Base-by-base conservation (phyloP, 2,329 filamentous ascomycete genomes). In the Tolypocladium guangdongense region DNA sequence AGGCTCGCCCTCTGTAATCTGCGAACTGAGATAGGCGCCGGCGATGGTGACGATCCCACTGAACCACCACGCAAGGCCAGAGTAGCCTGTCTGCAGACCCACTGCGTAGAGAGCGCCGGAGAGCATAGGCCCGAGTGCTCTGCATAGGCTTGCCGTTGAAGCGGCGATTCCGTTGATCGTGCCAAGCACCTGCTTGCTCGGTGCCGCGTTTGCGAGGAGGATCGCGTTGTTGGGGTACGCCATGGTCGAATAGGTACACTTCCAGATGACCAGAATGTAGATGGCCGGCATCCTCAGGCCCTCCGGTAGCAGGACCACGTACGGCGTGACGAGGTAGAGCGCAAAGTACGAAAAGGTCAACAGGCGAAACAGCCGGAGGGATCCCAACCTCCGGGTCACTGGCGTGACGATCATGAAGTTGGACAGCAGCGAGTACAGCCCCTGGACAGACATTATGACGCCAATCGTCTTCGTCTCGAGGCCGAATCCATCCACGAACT, bases 91-190 rank as follows among this genome's bases (percentile, higher is more conserved):
- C 59, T 83, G 78, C 37, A 95, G 78, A 50, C 93, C 93, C 51
- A 86, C 75, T 5, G 90, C 82, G 69, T 96, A 95, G 27, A 97
- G 78, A 32, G 90, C 74, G 2, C 93, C 93, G 3, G 91, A 95
- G 3, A 96, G 74, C 0, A 89, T 91, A 2, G 93, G 93, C 0
- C 92, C 92, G 57, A 96, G 86, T 0, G 90, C 90, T 52, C 93
- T 82, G 67, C 86, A 91, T 47, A 96, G 74, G 65, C 90, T 96
- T 4, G 93, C 93, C 2, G 89, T 90, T 2, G 91, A 96, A 33
- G 90, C 90, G 0, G 91, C 91, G 14, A 91, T 86, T 20, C 93
- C 93, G 63, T 97, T 97, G 68, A 99, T 87, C 0, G 88, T 91
- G 3, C 93, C 93, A 2, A 97, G 82, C 1, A 95, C 87, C 50